A percentile compares a stretch with the other conserved stretches of the same genome.
phyloP scores from a whole-genome alignment of 768 basidiomycete genomes.

The Lactifluus rugatus region DNA sequence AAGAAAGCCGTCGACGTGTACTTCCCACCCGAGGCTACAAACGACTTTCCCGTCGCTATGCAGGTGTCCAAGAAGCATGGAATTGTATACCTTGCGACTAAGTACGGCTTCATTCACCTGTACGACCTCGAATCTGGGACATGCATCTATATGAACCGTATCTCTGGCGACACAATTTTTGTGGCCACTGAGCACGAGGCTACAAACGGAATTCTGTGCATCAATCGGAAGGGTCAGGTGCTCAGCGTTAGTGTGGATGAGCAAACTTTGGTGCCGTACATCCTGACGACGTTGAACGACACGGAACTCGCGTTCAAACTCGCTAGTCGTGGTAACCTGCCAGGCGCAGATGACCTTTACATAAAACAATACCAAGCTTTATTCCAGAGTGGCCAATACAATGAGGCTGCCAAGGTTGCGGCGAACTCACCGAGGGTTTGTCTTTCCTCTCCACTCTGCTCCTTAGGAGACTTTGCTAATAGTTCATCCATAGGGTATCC shows the following conservation, averaged over 20 bases:
- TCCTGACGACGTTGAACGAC: slow-evolving; percentile 88
- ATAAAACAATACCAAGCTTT: slow-evolving; percentile 88
- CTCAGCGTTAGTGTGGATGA: slow-evolving; percentile 96
- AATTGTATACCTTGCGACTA: slow-evolving; percentile 94
- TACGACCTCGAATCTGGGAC: slow-evolving; percentile 97
- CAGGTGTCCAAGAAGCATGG: slow-evolving; percentile 97
- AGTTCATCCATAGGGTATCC: slow-evolving; percentile 55
- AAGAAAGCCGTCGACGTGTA: slow-evolving; percentile 99
- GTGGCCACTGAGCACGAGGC: slow-evolving; percentile 95
- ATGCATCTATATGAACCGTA: slow-evolving; percentile 99
- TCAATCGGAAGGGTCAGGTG: slow-evolving; percentile 99
- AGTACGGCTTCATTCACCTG: slow-evolving; percentile 98
- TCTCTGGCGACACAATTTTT: slow-evolving; percentile 98
- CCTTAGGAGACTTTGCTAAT: slow-evolving; percentile 6
- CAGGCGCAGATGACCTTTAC: slow-evolving; percentile 96
- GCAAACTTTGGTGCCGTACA: slow-evolving; percentile 91
- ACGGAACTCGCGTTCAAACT: slow-evolving; percentile 97
- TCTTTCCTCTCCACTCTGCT: neutral
- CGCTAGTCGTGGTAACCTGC: slow-evolving; percentile 90
- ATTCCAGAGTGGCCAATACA: slow-evolving; percentile 80
- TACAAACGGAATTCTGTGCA: slow-evolving; percentile 92
- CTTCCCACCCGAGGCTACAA: slow-evolving; percentile 96
- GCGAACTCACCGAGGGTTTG: slow-evolving; percentile 89
- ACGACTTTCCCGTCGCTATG: slow-evolving; percentile 99
- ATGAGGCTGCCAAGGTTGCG: slow-evolving; percentile 94